Conservation (phyloP, 2,329 filamentous ascomycete species). For the Colletotrichum acutatum region DNA sequence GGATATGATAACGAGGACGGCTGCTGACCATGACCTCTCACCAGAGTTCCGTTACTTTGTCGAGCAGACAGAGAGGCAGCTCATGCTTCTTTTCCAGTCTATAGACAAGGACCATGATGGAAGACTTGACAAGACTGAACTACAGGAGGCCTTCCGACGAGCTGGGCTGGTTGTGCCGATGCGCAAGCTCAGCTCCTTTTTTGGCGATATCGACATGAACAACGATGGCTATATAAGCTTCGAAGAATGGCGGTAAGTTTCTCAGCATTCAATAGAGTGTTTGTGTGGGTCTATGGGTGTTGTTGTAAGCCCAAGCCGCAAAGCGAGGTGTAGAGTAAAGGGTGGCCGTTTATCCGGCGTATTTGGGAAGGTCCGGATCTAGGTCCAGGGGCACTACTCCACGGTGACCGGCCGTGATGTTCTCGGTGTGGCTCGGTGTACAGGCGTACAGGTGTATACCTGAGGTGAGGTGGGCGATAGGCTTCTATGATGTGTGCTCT, state of each 20-base stretch:
- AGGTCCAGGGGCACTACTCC: not conserved
- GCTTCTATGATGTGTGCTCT: not conserved
- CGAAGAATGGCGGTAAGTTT: slow-evolving; percentile 92
- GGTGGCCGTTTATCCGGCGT: slow-evolving; percentile 8
- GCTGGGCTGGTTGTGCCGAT: slow-evolving; percentile 84
- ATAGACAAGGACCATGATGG: slow-evolving; percentile 91
- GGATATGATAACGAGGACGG: slow-evolving; percentile 19
- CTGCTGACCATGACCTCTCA: slow-evolving; percentile 27
- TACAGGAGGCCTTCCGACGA: slow-evolving; percentile 79
- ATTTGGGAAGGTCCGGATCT: not conserved
- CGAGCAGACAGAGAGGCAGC: slow-evolving; percentile 84
- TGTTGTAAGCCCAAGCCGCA: not conserved
- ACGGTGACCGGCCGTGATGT: not conserved
- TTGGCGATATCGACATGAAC: slow-evolving; percentile 89
- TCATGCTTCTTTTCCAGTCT: slow-evolving; percentile 82
- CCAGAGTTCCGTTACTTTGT: slow-evolving; percentile 92
- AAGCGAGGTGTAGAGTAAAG: not conserved
- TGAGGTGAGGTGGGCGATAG: not conserved
- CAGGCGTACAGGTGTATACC: no score
- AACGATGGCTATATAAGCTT: slow-evolving; percentile 89
- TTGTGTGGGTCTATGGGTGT: not conserved
- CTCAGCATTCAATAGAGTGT: not conserved
- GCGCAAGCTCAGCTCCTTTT: slow-evolving; percentile 85
- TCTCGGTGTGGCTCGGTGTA: slow-evolving; percentile 5
- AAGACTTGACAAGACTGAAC: slow-evolving; percentile 86